These are phyloP conservation scores for Pythium aristosporum DNA, from an alignment of 352 stramenopile species.

Conservation along the genomic window DNA sequence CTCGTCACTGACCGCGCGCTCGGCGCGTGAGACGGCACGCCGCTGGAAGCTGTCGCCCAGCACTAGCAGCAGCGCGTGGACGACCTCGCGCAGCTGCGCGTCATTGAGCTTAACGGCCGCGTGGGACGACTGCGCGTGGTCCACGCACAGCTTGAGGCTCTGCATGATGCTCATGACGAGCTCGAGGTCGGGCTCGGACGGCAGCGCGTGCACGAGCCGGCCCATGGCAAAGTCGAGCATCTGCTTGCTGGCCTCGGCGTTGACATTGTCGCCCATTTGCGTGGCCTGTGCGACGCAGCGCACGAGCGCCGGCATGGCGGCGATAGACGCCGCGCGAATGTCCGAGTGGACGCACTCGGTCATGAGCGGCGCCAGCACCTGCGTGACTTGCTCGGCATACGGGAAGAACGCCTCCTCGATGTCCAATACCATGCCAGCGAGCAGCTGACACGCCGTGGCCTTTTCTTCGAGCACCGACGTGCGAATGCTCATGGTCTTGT, in stretches of 20 bases:
- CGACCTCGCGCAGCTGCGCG: slow-evolving; percentile 67
- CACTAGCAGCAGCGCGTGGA: slow-evolving; percentile 72
- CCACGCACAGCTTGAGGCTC: slow-evolving; percentile 75
- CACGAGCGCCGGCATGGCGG: slow-evolving; percentile 76
- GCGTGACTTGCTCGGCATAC: slow-evolving; percentile 83
- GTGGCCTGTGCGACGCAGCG: slow-evolving; percentile 63
- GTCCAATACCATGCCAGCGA: slow-evolving; percentile 73
- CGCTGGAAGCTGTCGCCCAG: slow-evolving; percentile 82
- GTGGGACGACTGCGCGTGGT: slow-evolving; percentile 43
- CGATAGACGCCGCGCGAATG: slow-evolving; percentile 77
- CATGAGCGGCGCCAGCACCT: slow-evolving; percentile 76
- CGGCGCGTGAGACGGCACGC: slow-evolving; percentile 52
- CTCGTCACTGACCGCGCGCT: slow-evolving; percentile 35
- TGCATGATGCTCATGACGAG: slow-evolving; percentile 86
- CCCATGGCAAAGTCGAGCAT: slow-evolving; percentile 85
- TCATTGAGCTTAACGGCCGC: slow-evolving; percentile 60
- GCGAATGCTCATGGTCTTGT: slow-evolving; percentile 79
- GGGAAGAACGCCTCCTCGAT: slow-evolving; percentile 86
- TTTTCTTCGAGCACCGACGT: slow-evolving; percentile 85
- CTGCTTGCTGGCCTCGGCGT: slow-evolving; percentile 66
- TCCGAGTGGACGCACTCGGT: slow-evolving; percentile 86
- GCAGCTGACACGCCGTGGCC: slow-evolving; percentile 75
- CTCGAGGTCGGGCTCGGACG: slow-evolving; percentile 81
- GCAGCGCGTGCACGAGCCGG: slow-evolving; percentile 71
- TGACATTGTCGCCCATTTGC: neutral